phyloP scores from a whole-genome alignment of 345 rosid species.

The Clarkia xantiana region DNA sequence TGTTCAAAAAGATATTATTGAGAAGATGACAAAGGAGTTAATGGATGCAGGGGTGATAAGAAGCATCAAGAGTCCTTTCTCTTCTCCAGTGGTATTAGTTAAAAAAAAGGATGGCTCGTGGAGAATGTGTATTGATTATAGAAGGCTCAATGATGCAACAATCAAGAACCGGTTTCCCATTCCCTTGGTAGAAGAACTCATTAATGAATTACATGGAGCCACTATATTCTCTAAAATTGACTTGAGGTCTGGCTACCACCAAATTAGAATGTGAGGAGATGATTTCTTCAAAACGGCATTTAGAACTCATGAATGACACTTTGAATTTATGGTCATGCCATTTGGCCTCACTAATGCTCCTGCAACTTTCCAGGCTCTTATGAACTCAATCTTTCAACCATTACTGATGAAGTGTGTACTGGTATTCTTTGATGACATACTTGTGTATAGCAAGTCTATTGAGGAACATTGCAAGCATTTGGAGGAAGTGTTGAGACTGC shows the following conservation, averaged over 20 bases:
- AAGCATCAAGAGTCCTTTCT: not conserved
- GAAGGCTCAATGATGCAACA: conserved; percentile 1
- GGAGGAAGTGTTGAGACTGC: not conserved
- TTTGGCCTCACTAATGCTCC: too few relatives aligned
- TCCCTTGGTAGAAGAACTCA: not conserved
- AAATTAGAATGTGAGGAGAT: too few relatives aligned
- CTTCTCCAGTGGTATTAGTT: not conserved
- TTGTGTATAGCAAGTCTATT: not conserved
- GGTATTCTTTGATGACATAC: not conserved
- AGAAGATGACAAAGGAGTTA: not conserved
- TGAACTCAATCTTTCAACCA: not conserved
- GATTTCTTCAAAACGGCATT: too few relatives aligned
- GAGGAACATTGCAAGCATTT: not conserved
- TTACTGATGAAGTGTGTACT: not conserved
- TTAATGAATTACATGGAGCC: not conserved
- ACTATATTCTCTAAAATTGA: conserved; percentile 1
- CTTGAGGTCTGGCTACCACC: not conserved
- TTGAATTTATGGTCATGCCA: too few relatives aligned
- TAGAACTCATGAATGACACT: too few relatives aligned
- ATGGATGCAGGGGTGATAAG: not conserved
- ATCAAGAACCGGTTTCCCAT: not conserved
- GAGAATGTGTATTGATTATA: conserved; percentile 1
- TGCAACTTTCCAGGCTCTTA: not conserved
- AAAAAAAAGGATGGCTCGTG: conserved; percentile 5
- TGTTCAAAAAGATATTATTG: conserved; percentile 2